phyloP scores from a whole-genome alignment of 2,329 filamentous ascomycete species.

The Colletotrichum orchidophilum region DNA sequence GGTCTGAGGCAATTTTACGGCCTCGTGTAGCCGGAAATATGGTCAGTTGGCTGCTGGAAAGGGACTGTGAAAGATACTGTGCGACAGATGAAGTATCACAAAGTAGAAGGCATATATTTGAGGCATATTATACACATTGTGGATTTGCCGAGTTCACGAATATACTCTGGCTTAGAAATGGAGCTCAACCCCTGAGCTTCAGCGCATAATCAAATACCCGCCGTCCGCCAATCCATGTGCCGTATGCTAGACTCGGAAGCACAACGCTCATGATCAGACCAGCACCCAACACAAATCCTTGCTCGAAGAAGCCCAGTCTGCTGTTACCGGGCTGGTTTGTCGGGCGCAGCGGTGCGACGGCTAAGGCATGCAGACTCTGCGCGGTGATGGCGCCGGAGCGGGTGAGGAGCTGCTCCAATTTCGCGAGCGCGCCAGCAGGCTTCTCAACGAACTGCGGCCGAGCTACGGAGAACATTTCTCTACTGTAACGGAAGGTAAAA shows the following conservation, averaged over 20 bases:
- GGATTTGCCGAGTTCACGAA: background rate
- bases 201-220: conserved; percentile 23
- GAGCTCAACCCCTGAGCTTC: conserved; percentile 1
- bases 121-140: background rate
- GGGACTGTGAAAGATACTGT: background rate
- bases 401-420: conserved; percentile 19
- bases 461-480: conserved; percentile 27
- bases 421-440: conserved; percentile 1
- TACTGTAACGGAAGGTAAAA: conserved; percentile 19
- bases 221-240: conserved; percentile 28
- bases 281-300: conserved; percentile 22
- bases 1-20: background rate
- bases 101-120: background rate
- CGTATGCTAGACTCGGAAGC: conserved; percentile 24
- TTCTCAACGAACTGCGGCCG: conserved; percentile 24
- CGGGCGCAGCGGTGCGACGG: conserved; percentile 8
- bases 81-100: background rate
- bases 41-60: background rate
- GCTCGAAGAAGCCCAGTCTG: conserved; percentile 27
- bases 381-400: background rate
- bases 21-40: no score
- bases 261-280: conserved; percentile 25
- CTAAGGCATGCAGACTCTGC: conserved; percentile 3
- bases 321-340: conserved; percentile 26
- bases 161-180: background rate